Evolutionary conservation across 768 basidiomycete species (phyloP), one percentile per base, ranked within the genome.

Genomic region (Lactarius trivialis): DNA sequence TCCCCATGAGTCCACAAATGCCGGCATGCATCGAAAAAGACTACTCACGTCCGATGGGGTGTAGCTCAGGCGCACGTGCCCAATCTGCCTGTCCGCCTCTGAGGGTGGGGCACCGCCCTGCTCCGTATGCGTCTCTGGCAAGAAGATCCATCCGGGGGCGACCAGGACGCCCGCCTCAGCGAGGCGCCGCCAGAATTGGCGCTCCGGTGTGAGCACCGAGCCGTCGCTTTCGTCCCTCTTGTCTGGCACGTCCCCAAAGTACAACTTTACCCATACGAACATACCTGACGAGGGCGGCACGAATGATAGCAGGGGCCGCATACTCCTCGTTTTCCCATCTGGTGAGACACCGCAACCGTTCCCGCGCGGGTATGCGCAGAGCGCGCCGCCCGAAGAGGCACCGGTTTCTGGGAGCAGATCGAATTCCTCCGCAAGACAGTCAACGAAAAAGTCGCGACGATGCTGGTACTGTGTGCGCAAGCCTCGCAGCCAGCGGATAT

Each of bases 231-330:
- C 67, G 19, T 68, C 60, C 58, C 55, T 67, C 69, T 79, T 76
- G 41, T 76, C 71, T 3, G 84, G 82, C 68, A 85, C 82, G 56
- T 77, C 72, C 24, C 82, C 78, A 43, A 91, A 77, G 73, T 90
- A 79, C 30, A 92, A 69, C 67, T 79, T 78, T 69, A 84, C 84
- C 85, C 85, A 88, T 34, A 86, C 65, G 73, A 91, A 93, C 91
- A 93, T 94, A 8, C 91, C 91, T n/a, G 86, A 80, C 1, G 81
- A 80, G 0, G 91, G 90, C 14, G 89, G 86, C 2, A 89, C 81
- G 70, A 91, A 86, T 52, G 82, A 84, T 65, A 91, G 81, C 62
- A 86, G 69, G 26, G 78, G 70, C 11, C 71, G 56, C 61, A 61
- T 52, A 49, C 52, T 61, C 57, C 54, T 55, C 24, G 71, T 66